Conservation (phyloP, 2,329 filamentous ascomycete genomes). For the Fusarium annulatum region DNA sequence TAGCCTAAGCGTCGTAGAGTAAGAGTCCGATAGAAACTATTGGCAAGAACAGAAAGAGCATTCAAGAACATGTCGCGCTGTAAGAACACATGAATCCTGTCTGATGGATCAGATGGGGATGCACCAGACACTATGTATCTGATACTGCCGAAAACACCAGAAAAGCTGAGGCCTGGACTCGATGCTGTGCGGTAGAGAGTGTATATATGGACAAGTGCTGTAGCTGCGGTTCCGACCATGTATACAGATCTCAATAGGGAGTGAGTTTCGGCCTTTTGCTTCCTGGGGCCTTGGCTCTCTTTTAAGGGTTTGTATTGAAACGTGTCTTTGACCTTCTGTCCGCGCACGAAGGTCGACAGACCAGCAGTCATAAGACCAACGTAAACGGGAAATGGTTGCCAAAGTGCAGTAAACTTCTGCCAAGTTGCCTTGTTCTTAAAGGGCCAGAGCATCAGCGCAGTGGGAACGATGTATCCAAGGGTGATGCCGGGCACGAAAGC, state of each 20-base stretch:
- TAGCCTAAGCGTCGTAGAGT: not conserved
- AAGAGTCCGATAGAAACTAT: not conserved
- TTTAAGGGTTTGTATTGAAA: not conserved
- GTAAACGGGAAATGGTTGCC: conserved; percentile 5
- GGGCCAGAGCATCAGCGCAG: not conserved
- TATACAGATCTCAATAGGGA: not conserved
- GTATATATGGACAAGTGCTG: not conserved
- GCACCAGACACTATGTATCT: not conserved
- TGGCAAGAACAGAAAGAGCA: not conserved
- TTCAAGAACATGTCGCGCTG: conserved; percentile 17
- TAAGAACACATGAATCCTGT: not conserved
- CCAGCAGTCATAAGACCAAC: not conserved
- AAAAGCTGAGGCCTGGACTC: not conserved
- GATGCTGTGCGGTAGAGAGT: not conserved
- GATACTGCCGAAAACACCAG: not conserved
- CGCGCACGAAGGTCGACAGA: fast-evolving
- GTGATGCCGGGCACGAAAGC: not conserved
- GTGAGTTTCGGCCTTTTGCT: fast-evolving
- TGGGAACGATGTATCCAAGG: not conserved
- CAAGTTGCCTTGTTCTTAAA: not conserved
- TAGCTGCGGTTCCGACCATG: not conserved
- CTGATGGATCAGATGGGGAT: fast-evolving
- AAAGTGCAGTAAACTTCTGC: not conserved
- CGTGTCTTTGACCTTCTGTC: fast-evolving
- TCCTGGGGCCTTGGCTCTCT: fast-evolving